Percentiles rank a stretch among this genome's conserved stretches.
Evolutionary conservation across 306 rosid species (phyloP).

Genomic region (Mimosa bimucronata): DNA sequence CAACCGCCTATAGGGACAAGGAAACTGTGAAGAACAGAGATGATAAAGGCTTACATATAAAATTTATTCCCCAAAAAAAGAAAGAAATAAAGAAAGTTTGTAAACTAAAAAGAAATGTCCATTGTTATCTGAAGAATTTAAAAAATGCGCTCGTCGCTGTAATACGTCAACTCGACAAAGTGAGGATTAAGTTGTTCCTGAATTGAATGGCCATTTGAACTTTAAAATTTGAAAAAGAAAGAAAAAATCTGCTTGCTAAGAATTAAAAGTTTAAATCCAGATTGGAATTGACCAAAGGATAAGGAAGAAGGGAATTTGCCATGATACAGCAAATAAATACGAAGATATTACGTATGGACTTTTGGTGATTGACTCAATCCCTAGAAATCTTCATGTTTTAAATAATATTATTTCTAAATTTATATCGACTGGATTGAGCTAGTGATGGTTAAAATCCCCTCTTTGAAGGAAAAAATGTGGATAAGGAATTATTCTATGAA

Average conservation of each 20-base stretch:
- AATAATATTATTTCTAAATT: not conserved
- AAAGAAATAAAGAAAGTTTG: not conserved
- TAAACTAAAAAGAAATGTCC: not conserved
- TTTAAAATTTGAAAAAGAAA: not conserved
- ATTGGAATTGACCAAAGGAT: slow-evolving; percentile 26
- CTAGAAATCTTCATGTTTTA: not conserved
- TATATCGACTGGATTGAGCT: not conserved
- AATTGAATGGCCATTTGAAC: slow-evolving; percentile 25
- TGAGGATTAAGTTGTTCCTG: not conserved
- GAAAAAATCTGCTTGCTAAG: not conserved
- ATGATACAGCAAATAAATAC: not conserved
- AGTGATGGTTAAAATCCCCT: not conserved
- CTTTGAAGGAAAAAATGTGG: not conserved
- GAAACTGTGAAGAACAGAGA: not conserved
- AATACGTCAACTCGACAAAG: slow-evolving; percentile 18
- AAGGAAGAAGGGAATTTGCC: not conserved
- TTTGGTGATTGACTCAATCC: slow-evolving; percentile 30
- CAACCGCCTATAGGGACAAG: not conserved
- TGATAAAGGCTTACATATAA: slow-evolving; percentile 3
- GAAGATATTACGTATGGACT: not conserved
- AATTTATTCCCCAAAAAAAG: not conserved
- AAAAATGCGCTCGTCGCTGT: slow-evolving; percentile 9
- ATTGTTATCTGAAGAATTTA: slow-evolving; percentile 3
- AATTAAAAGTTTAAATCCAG: slow-evolving; percentile 15
- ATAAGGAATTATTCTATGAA: not conserved